Percentiles rank a stretch among this genome's conserved stretches.
These are phyloP conservation scores for Pichia heedii DNA, from an alignment of 805 yeast genomes.

Conservation along the genomic window DNA sequence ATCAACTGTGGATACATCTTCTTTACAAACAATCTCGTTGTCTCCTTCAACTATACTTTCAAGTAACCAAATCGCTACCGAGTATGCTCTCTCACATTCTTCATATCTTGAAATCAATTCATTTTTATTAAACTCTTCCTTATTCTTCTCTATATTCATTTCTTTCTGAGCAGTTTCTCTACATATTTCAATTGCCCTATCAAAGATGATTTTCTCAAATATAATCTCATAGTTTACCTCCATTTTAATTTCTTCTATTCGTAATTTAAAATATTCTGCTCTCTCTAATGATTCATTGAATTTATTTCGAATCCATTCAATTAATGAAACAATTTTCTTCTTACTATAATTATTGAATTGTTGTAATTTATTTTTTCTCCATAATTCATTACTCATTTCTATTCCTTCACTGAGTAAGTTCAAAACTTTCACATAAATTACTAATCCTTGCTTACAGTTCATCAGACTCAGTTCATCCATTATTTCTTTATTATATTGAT, in stretches of 20 bases:
- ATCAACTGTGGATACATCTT: slow-evolving; percentile 68
- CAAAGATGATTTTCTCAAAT: slow-evolving; percentile 83
- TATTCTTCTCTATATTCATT: slow-evolving; percentile 28
- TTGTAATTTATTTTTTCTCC: slow-evolving; percentile 44
- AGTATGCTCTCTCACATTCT: slow-evolving; percentile 81
- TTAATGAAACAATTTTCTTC: slow-evolving; percentile 33
- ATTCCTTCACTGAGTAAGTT: slow-evolving; percentile 79
- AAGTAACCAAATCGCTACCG: slow-evolving; percentile 93
- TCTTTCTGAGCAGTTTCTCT: slow-evolving; percentile 88
- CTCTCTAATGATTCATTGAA: slow-evolving; percentile 84
- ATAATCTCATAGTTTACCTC: slow-evolving; percentile 30
- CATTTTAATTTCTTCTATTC: slow-evolving; percentile 44
- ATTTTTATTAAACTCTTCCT: slow-evolving; percentile 43
- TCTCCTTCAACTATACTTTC: slow-evolving; percentile 20
- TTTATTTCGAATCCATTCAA: slow-evolving; percentile 85
- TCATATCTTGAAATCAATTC: slow-evolving; percentile 18
- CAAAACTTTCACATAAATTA: slow-evolving; percentile 74
- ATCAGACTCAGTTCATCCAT: slow-evolving; percentile 22
- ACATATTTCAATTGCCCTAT: slow-evolving; percentile 88
- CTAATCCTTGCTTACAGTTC: slow-evolving; percentile 81
- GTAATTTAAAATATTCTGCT: slow-evolving; percentile 66
- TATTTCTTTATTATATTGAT: slow-evolving; percentile 18
- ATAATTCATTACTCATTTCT: slow-evolving; percentile 83
- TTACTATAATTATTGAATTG: slow-evolving; percentile 25
- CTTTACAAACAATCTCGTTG: slow-evolving; percentile 16